Evolutionary conservation across 768 basidiomycete species (phyloP).

Genomic region (Auricularia auricula-judae): DNA sequence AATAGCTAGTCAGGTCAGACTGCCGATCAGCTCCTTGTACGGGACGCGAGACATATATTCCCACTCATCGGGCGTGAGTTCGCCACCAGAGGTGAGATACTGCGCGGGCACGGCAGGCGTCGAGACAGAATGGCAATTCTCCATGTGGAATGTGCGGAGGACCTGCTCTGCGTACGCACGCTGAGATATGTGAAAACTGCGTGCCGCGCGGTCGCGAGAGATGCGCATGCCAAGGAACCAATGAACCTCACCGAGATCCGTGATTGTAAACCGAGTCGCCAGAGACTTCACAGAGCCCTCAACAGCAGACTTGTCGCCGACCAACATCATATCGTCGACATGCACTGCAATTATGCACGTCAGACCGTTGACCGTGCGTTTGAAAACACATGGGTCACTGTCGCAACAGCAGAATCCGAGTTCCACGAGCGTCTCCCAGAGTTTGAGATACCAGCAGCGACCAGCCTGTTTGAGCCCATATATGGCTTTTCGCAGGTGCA

Average conservation of each 20-base stretch:
- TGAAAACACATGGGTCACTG: no score
- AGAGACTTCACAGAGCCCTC: no score
- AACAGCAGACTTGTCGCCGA: no score
- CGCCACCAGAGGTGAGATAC: background rate
- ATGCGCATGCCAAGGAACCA: conserved; percentile 3
- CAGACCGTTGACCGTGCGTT: no score
- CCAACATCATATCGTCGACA: no score
- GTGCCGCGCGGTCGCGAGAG: background rate
- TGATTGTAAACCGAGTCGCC: no score
- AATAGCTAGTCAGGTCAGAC: conserved; percentile 1
- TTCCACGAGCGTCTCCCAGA: background rate
- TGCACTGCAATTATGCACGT: no score
- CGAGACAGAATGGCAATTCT: background rate
- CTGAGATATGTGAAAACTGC: background rate
- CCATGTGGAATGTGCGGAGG: background rate
- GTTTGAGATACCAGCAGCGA: background rate
- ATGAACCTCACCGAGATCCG: background rate
- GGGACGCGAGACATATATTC: background rate
- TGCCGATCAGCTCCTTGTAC: conserved; percentile 4
- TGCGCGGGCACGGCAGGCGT: background rate
- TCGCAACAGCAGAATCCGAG: background rate
- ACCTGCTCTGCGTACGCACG: background rate
- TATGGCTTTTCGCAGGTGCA: background rate
- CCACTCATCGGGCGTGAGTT: background rate
- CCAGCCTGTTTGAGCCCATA: background rate